Evolutionary conservation across 805 yeast species (phyloP), one percentile per base, ranked within the genome.

Genomic region (Starmera pachycereana): DNA sequence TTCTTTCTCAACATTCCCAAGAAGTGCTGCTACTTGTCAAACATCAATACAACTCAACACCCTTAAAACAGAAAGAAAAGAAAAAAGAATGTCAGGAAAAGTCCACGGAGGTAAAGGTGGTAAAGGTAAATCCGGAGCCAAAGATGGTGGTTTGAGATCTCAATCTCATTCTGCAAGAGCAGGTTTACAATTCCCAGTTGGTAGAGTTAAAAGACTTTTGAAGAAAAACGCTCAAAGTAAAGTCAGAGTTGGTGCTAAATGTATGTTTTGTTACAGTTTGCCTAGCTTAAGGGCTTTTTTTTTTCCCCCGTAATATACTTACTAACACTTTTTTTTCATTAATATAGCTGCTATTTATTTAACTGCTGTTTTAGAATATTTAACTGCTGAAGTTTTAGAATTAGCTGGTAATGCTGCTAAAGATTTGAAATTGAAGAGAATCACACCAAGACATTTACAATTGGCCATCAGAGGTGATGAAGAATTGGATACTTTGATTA

Each of bases 361-460:
- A 50, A 89, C 97, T 41, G 96, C 97, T 16, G 97, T 90, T 35
- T 76, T 90, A 51, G 97, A 90, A 66, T 90, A 90, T 68, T 71
- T 90, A 58, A 88, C 97, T 40, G 97, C 97, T 32, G 97, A 90
- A 71, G 95, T 90, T 38, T 74, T 90, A 56, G 97, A 90, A 71
- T 73, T 90, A 74, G 97, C 97, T 43, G 97, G 97, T 66, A 90
- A 90, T 62, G 97, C 97, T 31, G 97, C 97, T 36, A 88, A 90
- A 64, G 97, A 90, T 59, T 72, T 87, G 62, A 85, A 86, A 63
- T 92, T 87, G 52, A 88, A 89, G 68, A 87, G 97, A 81, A 89
- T 89, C 62, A 88, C 96, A 14, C 97, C 97, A 57, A 85, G 97
- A 69, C 97, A 89, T 65, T 72, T 89, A 58, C 96, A 89, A 66